Evolutionary conservation across 805 yeast species (phyloP), one percentile per base, ranked within the genome.

Genomic region (Teunomyces kruisii): DNA sequence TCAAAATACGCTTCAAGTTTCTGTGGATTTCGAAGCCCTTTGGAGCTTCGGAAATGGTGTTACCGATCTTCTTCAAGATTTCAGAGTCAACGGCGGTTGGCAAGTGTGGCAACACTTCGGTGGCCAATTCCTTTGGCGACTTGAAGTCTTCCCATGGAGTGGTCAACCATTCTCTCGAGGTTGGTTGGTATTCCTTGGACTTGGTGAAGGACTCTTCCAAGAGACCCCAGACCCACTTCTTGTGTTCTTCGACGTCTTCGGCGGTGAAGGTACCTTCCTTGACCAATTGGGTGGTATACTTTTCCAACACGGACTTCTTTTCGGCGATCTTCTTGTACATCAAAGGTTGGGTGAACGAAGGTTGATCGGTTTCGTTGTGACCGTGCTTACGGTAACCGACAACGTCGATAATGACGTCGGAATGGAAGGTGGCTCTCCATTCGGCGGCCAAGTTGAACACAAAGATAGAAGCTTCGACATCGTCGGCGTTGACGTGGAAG

Each of bases 321-420:
- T 87, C 78, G 45, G 92, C 90, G 64, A 94, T 88, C 74, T 80
- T 81, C 68, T 88, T 75, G 79, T 94, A 94, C 99, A 94, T 94
- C 61, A 90, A 74, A 42, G 99, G 99, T 74, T 94, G 99, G 38
- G 99, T 94, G 81, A 94, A 94, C 29, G 96, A 77, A 48, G 99
- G 99, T 77, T 94, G 99, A 74, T 94, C 99, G 54, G 98, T 94
- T 79, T 94, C 99, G 70, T 94, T 94, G 79, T 94, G 99, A 67
- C 99, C 99, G 68, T 94, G 82, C 71, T 91, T 92, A 75, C 99
- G 84, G 87, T 94, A 94, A 68, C 99, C 96, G 62, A 94, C 97
- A 62, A 94, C 84, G 71, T 94, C 99, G 61, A 94, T 83, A 60
- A 94, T 88, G 47, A 90, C 98, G 65, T 94, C 99, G 48, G 96